Percentiles rank a stretch among this genome's conserved stretches.
These are phyloP conservation scores for Extremus antarcticus DNA, from an alignment of 495 filamentous ascomycete species.

Conservation along the genomic window DNA sequence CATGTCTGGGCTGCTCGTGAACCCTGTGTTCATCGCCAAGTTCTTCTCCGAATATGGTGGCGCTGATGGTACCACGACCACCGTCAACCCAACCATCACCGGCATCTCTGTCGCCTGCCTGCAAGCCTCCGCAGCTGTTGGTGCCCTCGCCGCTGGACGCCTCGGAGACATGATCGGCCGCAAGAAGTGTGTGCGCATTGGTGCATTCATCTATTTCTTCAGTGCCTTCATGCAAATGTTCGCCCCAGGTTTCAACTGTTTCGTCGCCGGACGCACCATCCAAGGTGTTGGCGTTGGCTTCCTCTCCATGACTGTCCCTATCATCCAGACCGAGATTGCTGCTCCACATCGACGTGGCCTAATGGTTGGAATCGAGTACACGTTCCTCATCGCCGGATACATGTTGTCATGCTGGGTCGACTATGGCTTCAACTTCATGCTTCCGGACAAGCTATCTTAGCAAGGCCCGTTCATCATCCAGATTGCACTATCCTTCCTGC, in stretches of 20 bases:
- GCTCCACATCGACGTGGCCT: conserved; percentile 23
- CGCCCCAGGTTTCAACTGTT: conserved; percentile 24
- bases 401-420: conserved; percentile 30
- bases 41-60: conserved; percentile 28
- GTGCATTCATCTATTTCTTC: conserved; percentile 31
- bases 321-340: conserved; percentile 28
- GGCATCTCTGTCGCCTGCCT: conserved; percentile 29
- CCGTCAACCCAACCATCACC: conserved; percentile 27
- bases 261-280: conserved; percentile 26
- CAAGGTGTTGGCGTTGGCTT: conserved; percentile 26
- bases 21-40: conserved; percentile 24
- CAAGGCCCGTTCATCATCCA: conserved; percentile 28
- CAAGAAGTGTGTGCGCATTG: conserved; percentile 28
- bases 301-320: conserved; percentile 28
- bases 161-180: conserved; percentile 29
- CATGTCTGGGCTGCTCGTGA: conserved; percentile 29
- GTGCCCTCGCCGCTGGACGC: conserved; percentile 24
- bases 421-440: conserved; percentile 28
- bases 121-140: conserved; percentile 27
- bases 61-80: conserved; percentile 19
- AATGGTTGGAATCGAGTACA: conserved; percentile 30
- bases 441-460: conserved; percentile 26
- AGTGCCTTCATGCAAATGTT: conserved; percentile 28
- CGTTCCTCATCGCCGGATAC: conserved; percentile 25
- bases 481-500: conserved; percentile 25